Evolutionary conservation across 805 yeast genomes (phyloP), one percentile per base, ranked within the genome.

Genomic region (Pichia scutulata): DNA sequence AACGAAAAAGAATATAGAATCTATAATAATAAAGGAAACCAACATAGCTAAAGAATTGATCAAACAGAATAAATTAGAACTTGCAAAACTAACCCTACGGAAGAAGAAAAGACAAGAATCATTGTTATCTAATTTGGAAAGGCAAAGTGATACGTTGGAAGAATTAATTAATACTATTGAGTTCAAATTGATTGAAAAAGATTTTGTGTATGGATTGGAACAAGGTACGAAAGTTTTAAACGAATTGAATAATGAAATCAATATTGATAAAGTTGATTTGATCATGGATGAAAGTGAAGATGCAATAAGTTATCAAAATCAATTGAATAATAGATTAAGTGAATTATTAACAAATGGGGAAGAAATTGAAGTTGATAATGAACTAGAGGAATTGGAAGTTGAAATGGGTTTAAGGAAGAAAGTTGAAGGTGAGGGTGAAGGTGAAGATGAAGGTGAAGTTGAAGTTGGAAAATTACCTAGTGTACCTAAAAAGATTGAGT

Each of bases 111-210:
- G 86, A 61, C 98, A 93, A 65, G 81, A 85, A 57, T 75, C 78
- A 37, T 68, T 86, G n/a, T 69, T 92, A 2, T 69, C 70, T 23
- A 84, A 82, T 56, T 84, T 96, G 0, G 84, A 82, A 39, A 80
- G 76, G 41, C 99, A 93, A 66, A 70, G 90, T 28, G 84, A 82
- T 50, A 84, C 86, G 39, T 66, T 93, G 37, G 97, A 92, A 64
- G 77, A 80, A 52, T 76, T 93, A 64, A 84, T 88, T 9, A 77
- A 81, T 22, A 82, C 82, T 10, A 85, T 93, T 37, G 98, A 93
- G 66, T 89, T 89, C 69, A 92, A 95, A 60, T 69, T 88, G 51
- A 82, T 93, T 30, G 98, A 93, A 63, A 80, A 81, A 55, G 96
- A 89, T 59, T 89, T 93, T 41, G 57, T 90, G 4, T 77, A 76